Base-by-base conservation (phyloP, 2,329 filamentous ascomycete species). In the Cladobotryum mycophilum region DNA sequence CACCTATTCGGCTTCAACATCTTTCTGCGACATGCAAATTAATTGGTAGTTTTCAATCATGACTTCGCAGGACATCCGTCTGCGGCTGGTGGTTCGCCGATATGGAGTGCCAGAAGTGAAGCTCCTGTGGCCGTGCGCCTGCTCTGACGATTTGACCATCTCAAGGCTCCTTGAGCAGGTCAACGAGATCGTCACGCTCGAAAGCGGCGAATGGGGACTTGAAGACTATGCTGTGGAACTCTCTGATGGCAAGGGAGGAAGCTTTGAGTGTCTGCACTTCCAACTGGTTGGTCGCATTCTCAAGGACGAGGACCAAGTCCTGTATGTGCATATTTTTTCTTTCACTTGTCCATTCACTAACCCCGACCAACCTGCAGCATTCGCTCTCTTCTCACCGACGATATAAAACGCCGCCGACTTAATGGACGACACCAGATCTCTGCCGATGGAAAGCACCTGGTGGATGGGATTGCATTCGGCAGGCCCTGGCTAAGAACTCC, bases 181-280 rank as follows among this genome's bases (percentile, higher is more conserved):
- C 58, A 91, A 95, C 67, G 81, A 88, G 41, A 77, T 87, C 14
- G 73, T 96, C 2, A 90, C 91, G 0, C 80, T 97, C 0, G 90
- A 96, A 70, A 83, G 84, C 51, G 76, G 77, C 38, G 76, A 89
- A 53, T 96, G 89, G 89, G 89, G 89, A 0, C 70, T 96, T 3
- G 91, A 96, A 61, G 89, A 96, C 64, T 97, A 97, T 67, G 80
- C 80, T 8, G 88, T 96, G 30, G 88, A 95, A 67, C 76, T 96
- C 3, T 67, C 68, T 17, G 75, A 78, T 49, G 60, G 62, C 25
- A 68, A 72, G 36, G 78, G 77, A n/a, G 72, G 69, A 15, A 82
- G 80, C 42, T 96, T 88, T 58, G 92, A 97, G 69, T 93, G 89
- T 60, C 70, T 96, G 51, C 92, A 96, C 70, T 97, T 89, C 61